Base-by-base conservation (phyloP, 768 basidiomycete species). In the Amyloporia xantha region DNA sequence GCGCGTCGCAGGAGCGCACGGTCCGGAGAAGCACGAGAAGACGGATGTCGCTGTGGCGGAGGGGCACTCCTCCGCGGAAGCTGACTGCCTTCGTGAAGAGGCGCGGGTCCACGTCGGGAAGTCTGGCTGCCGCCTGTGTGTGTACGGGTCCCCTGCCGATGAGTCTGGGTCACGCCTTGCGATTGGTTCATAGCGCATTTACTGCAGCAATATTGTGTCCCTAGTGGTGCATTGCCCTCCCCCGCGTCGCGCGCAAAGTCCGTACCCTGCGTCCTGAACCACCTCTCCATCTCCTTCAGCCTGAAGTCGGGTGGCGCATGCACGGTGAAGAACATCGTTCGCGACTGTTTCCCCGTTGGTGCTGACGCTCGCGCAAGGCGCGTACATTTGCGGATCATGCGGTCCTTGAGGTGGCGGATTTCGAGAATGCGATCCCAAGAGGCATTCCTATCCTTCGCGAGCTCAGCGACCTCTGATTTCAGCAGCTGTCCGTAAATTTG, bases 381-480 rank as follows among this genome's bases (percentile, higher is more conserved):
- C 54, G 80, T 79, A 60, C 83, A 86, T 59, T 87, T 88, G 63
- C 84, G 81, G 53, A 86, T 79, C 84, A 87, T 86, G 50, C 86
- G 77, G 62, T 88, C 85, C 68, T 88, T 88, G 58, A 88, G 71
- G 54, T 79, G 85, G 12, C 85, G 83, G 41, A 88, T 84, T 61
- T 86, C 76, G 53, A 84, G 69, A 58, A 88, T 75, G 53, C 80
- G 78, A 41, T 83, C 76, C 84, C 82, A 86, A 50, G 77, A 76
- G 19, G 81, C 71, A 27, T 67, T 59, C 2, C 68, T 68, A 49
- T 77, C 77, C 63, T 77, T 82, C 36, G 71, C 70, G 19, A 88
- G 74, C 59, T 87, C 86, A 23, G 68, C 66, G 4, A 67, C 65
- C 63, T 88, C 86, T 35, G 78, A 68, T 56, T 77, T 77, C 37